phyloP scores from a whole-genome alignment of 2,329 filamentous ascomycete species.

The Allantophomopsis lycopodina region DNA sequence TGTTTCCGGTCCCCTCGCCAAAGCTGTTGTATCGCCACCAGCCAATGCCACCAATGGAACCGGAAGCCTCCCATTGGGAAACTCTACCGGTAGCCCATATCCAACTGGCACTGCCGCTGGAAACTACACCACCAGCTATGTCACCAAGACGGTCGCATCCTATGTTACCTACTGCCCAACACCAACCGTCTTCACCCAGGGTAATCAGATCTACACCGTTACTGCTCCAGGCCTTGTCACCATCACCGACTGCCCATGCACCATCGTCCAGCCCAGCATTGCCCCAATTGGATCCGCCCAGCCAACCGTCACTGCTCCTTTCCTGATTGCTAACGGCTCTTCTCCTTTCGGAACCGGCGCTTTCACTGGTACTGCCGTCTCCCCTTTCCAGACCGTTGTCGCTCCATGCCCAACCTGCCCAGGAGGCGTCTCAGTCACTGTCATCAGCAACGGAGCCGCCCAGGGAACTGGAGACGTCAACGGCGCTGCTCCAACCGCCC shows the following conservation, averaged over 20 bases:
- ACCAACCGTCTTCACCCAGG: neutral
- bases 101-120: neutral
- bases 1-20: too few species aligned
- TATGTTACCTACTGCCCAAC: neutral
- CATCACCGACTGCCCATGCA: neutral
- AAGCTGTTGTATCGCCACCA: too few species aligned
- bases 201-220: neutral
- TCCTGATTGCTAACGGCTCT: too few species aligned
- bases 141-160: neutral
- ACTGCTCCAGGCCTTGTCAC: neutral
- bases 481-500: neutral
- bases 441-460: neutral
- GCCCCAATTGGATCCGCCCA: neutral
- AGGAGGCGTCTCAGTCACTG: neutral
- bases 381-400: neutral
- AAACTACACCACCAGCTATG: neutral
- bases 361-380: too few species aligned
- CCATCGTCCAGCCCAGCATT: neutral
- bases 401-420: neutral
- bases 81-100: neutral
- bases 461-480: neutral
- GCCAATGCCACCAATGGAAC: neutral
- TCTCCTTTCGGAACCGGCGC: too few species aligned
- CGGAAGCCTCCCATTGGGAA: neutral
- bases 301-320: neutral